Conservation (phyloP, 345 rosid genomes). For the Ricinus communis region DNA sequence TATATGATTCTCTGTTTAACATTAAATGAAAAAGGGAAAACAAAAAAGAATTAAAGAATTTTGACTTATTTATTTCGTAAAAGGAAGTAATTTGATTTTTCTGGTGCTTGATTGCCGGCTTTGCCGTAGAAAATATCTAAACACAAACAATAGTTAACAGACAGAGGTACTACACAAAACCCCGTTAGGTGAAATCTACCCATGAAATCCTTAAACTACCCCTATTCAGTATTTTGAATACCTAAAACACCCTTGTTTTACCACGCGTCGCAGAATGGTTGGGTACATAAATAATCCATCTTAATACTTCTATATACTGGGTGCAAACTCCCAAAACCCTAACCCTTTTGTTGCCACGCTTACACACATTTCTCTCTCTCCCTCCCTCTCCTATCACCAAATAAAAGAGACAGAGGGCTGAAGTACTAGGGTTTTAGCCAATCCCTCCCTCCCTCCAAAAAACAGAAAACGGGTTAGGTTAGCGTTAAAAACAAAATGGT, state of each 20-base stretch:
- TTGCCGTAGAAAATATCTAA: too few species aligned
- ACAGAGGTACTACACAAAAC: not conserved
- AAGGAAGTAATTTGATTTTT: too few species aligned
- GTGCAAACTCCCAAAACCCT: constrained; percentile 80
- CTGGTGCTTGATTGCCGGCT: too few species aligned
- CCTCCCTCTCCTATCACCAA: constrained; percentile 9
- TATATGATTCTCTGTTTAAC: too few species aligned
- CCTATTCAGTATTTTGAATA: not conserved
- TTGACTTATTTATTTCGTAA: too few species aligned
- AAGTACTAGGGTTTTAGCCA: constrained; percentile 49
- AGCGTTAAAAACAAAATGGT: constrained; percentile 45
- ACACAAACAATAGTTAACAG: not conserved
- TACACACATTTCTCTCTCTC: not conserved
- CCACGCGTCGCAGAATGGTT: constrained; percentile 18
- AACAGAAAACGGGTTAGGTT: constrained; percentile 22
- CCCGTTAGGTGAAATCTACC: not conserved
- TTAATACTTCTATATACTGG: not conserved
- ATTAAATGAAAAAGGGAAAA: too few species aligned
- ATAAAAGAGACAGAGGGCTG: constrained; percentile 1
- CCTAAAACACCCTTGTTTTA: not conserved
- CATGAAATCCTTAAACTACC: not conserved
- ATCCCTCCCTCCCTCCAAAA: not conserved
- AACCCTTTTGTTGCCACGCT: constrained; percentile 29
- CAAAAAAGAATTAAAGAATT: too few species aligned
- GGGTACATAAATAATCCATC: not conserved